Evolutionary conservation across 2,329 filamentous ascomycete species (phyloP), one percentile per base, ranked within the genome.

Genomic region (Epichloe baconii): DNA sequence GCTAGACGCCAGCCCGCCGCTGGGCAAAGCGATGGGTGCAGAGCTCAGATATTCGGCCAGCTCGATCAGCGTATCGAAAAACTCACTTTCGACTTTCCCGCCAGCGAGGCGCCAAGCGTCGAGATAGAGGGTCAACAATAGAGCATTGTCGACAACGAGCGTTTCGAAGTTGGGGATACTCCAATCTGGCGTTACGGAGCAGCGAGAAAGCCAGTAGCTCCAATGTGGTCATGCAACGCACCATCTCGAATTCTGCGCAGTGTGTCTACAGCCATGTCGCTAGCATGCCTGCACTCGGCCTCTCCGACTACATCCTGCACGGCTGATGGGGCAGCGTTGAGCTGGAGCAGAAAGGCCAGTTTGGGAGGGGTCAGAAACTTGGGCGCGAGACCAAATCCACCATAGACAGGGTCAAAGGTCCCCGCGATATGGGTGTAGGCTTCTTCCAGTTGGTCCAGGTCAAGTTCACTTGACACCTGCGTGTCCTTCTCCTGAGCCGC

Each of bases 101-200:
- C 68, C 65, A 23, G 60, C 65, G 12, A 82, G 69, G 14, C 88
- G 75, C 74, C 90, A 97, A 0, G 87, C 90, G 61, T 96, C 89
- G 6, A 95, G 75, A 60, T 93, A 97, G 6, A 93, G 75, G 23
- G 83, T 78, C 2, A 98, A 71, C 1, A 97, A 75, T 58, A 96
- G 84, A 0, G 87, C 84, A 61, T 98, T 95, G 62, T 97, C 93
- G 50, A 88, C 89, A 10, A 96, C 78, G 78, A 97, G 89, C 72
- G 97, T 97, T 71, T 98, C 93, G 60, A 97, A 98, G 65, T 95
- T 90, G 11, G 93, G 93, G 45, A 97, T 72, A 55, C 85, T 87
- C 93, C 93, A 98, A 67, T 97, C 87, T 14, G 82, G 73, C 0
- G 91, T 97, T 7, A 95, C 85, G 14, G 88, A 95, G 64, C 95